A percentile compares a stretch with the other conserved stretches of the same genome.
Evolutionary conservation across 805 yeast genomes (phyloP).

Genomic region (Yueomyces sinensis): DNA sequence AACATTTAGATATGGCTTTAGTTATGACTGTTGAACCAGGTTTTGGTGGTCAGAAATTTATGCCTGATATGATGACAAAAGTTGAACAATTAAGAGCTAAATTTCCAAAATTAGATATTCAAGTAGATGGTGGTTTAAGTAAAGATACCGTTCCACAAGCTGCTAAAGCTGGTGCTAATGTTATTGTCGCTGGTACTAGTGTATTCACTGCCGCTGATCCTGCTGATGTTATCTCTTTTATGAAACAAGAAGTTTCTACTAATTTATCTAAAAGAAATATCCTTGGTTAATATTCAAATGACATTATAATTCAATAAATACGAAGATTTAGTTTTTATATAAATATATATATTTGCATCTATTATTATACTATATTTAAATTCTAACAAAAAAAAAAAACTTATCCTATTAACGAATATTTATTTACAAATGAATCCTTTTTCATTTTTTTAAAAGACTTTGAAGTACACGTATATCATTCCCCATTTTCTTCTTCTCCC

Average conservation of each 20-base stretch:
- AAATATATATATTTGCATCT: background rate
- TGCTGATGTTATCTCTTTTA: slow-evolving; percentile 50
- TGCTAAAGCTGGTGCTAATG: slow-evolving; percentile 96
- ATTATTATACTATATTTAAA: background rate
- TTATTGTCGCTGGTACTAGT: slow-evolving; percentile 93
- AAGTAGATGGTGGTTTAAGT: slow-evolving; percentile 95
- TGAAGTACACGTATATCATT: slow-evolving; percentile 9
- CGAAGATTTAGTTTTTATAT: background rate
- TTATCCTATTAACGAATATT: too few species aligned
- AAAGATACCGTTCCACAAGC: slow-evolving; percentile 74
- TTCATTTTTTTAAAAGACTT: slow-evolving; percentile 1
- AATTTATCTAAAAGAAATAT: slow-evolving; percentile 36
- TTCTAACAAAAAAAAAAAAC: too few species aligned
- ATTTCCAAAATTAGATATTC: slow-evolving; percentile 73
- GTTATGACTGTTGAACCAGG: slow-evolving; percentile 99
- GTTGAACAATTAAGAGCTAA: slow-evolving; percentile 61
- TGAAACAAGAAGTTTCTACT: slow-evolving; percentile 48
- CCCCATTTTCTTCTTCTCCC: slow-evolving; percentile 22
- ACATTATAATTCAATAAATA: background rate
- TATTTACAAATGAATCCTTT: background rate
- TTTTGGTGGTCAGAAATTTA: slow-evolving; percentile 95
- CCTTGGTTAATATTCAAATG: too few species aligned
- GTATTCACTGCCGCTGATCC: slow-evolving; percentile 83
- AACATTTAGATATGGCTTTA: slow-evolving; percentile 80
- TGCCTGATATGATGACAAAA: slow-evolving; percentile 93